Evolutionary conservation across 2,329 filamentous ascomycete genomes (phyloP), one percentile per base, ranked within the genome.

Genomic region (Tolypocladium ovalisporum): DNA sequence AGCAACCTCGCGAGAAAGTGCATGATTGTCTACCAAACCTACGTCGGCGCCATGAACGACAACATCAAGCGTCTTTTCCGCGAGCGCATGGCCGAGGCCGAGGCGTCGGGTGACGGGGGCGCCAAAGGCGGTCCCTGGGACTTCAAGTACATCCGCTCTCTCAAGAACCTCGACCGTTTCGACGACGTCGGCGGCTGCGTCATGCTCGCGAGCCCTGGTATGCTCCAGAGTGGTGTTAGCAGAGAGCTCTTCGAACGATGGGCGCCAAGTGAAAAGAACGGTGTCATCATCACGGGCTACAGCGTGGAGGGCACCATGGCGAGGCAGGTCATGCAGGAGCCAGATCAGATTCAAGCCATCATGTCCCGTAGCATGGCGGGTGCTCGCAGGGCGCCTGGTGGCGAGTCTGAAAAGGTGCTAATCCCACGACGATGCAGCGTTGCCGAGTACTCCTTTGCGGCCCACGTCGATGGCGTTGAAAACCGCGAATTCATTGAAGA

Each of bases 261-360:
- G 94, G 93, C 93, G 1, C 94, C 94, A 0, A 96, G 90, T 72
- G 88, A 94, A 61, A 92, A 94, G 71, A 99, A 99, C 67, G 94
- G 93, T n/a, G 90, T 99, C 49, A 89, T 99, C 65, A 96, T 99
- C 71, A 99, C 94, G 0, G 94, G 94, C 69, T 99, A 99, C 75
- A 97, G 91, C 60, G 93, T 99, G 9, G 94, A 99, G 73, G 94
- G 94, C 7, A 99, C 94, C 0, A 97, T 99, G 93, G 94, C 91
- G 4, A 93, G 96, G 72, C 86, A 94, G 65, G 89, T 99, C 61
- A 87, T 97, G 75, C 90, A 93, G 63, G 94, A 97, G 69, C 94
- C 94, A 0, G 92, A 97, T 60, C 87, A 91, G 66, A 97, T 99
- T 58, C 91, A 91, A 59, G 93, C 93, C 0, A 88, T 97, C 66